Evolutionary conservation across 225 moss, liverwort and hornwort species (phyloP), one percentile per base, ranked within the genome.

Genomic region (Sphagnum tenellum): DNA sequence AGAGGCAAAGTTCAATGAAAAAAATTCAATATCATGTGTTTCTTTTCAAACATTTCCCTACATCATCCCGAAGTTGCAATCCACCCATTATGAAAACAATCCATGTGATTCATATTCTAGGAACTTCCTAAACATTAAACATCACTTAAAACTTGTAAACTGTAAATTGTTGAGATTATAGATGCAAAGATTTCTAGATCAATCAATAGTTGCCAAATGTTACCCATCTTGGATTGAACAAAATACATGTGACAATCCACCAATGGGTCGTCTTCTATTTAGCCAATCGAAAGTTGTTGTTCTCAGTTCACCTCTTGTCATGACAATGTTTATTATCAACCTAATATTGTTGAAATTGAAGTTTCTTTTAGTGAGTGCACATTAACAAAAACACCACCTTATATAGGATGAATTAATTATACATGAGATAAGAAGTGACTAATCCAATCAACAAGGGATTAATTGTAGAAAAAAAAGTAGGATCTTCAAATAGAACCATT

Each of bases 11-110:
- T 85, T 90, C 70, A 90, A 67, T 12, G 89, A 81, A 59, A 87
- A 67, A 49, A 90, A 50, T 73, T 87, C 89, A 74, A 82, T 87
- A 77, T 81, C 75, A 81, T 87, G 89, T 67, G 85, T 87, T 90
- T 90, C 89, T 87, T 90, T 87, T 87, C 87, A 87, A 46, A 82
- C 72, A 87, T 77, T 79, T 86, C 82, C n/a, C n/a, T n/a, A n/a
- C n/a, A n/a, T n/a, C n/a, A n/a, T n/a, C n/a, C n/a, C n/a, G n/a
- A n/a, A n/a, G n/a, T n/a, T n/a, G n/a, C n/a, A n/a, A n/a, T n/a
- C n/a, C n/a, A n/a, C n/a, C n/a, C n/a, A n/a, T n/a, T n/a, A n/a
- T n/a, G n/a, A n/a, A n/a, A n/a, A n/a, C n/a, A n/a, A n/a, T n/a
- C n/a, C n/a, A n/a, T n/a, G n/a, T n/a, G n/a, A n/a, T n/a, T n/a